Base-by-base conservation (phyloP, 345 rosid species). In the Gossypium mustelinum region DNA sequence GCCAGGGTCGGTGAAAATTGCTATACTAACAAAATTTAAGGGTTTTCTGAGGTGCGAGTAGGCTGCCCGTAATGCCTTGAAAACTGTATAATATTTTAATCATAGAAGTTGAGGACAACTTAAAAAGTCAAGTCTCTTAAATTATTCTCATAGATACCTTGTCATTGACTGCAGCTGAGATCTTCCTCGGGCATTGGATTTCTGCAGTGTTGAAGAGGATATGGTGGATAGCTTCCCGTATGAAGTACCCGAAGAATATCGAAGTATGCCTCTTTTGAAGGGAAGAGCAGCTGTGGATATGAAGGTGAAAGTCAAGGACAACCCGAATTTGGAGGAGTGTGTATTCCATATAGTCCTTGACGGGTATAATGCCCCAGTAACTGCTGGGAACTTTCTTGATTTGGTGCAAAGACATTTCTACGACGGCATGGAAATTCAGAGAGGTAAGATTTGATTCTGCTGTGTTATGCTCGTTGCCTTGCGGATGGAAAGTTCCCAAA, bases 161-260 rank as follows among this genome's bases (percentile, higher is more conserved):
- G 91, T 87, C 86, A 95, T 89, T 91, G 92, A 95, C 96, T 95
- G 98, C 99, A 95, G 99, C 99, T 94, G 98, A 95, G 98, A 95
- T 95, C 90, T 90, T 94, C 94, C 90, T 95, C 92, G 99, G 92
- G 99, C 96, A 92, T 94, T 94, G 91, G 89, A 76, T 93, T 91
- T 91, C 93, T 91, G 98, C 99, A 95, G 99, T 92, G 92, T 95
- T 86, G 99, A 95, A 89, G 99, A 95, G 97, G 98, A 95, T 73
- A 95, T 95, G 98, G 90, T 95, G 73, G 93, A 90, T 78, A 92
- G 90, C 86, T 95, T 95, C 81, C 98, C 98, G 1, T 93, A 85
- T 25, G 91, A 95, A 81, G 94, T 95, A 44, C 98, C 98, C 0
- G 97, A 93, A 78, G 98, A 91, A 82, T 93, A 88, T 71, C 79